A percentile compares a stretch with the other conserved stretches of the same genome.
phyloP scores from a whole-genome alignment of 768 basidiomycete genomes.

The Mycena sanguinolenta region DNA sequence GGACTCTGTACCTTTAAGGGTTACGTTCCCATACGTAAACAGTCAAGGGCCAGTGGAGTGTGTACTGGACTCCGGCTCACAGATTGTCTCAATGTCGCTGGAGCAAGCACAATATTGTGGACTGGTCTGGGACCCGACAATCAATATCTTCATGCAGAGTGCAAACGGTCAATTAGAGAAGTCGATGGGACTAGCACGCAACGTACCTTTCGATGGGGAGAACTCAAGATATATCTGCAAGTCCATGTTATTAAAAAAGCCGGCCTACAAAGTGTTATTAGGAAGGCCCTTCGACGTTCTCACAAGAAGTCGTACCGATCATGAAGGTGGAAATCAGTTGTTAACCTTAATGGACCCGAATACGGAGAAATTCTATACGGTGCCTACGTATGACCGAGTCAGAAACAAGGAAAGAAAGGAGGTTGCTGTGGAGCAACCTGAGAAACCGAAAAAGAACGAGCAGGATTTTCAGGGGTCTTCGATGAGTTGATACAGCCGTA shows the following conservation, averaged over 20 bases:
- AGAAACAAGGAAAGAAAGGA: background rate
- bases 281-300: slow-evolving; percentile 47
- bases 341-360: slow-evolving; percentile 45
- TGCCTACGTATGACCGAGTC: slow-evolving; percentile 16
- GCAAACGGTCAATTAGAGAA: slow-evolving; percentile 41
- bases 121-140: slow-evolving; percentile 36
- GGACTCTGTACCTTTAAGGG: background rate
- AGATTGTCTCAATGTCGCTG: slow-evolving; percentile 43
- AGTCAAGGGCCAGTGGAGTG: slow-evolving; percentile 34
- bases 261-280: slow-evolving; percentile 43
- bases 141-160: slow-evolving; percentile 42
- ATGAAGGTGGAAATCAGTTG: slow-evolving; percentile 33
- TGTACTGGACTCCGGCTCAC: slow-evolving; percentile 43
- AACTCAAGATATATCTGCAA: slow-evolving; percentile 41
- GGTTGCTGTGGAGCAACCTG: background rate
- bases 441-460: slow-evolving; percentile 8
- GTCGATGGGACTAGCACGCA: slow-evolving; percentile 43
- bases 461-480: slow-evolving; percentile 23
- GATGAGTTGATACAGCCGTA: slow-evolving; percentile 11
- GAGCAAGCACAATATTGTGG: slow-evolving; percentile 30
- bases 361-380: slow-evolving; percentile 17
- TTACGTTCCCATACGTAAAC: slow-evolving; percentile 30
- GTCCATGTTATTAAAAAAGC: slow-evolving; percentile 42
- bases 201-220: slow-evolving; percentile 42
- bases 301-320: slow-evolving; percentile 38